Base-by-base conservation (phyloP, 2,329 filamentous ascomycete genomes). In the Xylaria sp. region DNA sequence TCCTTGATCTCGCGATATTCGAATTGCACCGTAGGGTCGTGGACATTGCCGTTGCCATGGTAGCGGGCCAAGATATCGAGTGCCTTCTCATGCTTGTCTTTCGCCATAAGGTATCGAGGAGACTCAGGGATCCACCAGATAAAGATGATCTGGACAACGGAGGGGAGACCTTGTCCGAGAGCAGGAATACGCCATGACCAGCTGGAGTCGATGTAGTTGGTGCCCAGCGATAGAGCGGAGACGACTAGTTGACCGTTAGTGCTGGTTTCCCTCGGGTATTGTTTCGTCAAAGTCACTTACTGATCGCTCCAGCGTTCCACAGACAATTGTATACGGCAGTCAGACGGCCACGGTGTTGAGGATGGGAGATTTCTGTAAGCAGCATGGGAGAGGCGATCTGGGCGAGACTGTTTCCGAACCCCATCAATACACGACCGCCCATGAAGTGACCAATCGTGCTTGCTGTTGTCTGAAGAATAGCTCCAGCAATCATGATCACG, bases 1-100 rank as follows among this genome's bases (percentile, higher is more conserved):
- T 88, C 86, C 77, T 84, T 85, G 77, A 90, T 90, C 78, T 90
- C 88, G 43, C 82, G 82, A 78, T 82, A 88, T 75, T 90, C 87
- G 75, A 87, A 86, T 73, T 88, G 85, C 5, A 90, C 88, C 18
- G 84, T 84, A 13, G 84, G 78, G 77, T 89, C 81, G 67, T 84
- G 78, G 49, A 68, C 73, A 73, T 88, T 81, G 66, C 86, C 86
- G 71, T 87, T 86, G 71, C 83, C 88, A 74, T 90, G 88, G 73
- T 87, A 88, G 64, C 84, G 83, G 52, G 83, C 83, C 2, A 91
- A 83, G 9, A 88, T 86, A 1, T 78, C 70, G 39, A 88, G 81
- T 6, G 88, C 88, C 72, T 88, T 81, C 13, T 88, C 86, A 74
- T 84, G 82, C 62, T 84, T 82, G 68, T 86, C 85, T 68, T 85